These are phyloP conservation scores for Pseudogymnoascus sp. DNA, from an alignment of 2,329 filamentous ascomycete species.

Conservation along the genomic window DNA sequence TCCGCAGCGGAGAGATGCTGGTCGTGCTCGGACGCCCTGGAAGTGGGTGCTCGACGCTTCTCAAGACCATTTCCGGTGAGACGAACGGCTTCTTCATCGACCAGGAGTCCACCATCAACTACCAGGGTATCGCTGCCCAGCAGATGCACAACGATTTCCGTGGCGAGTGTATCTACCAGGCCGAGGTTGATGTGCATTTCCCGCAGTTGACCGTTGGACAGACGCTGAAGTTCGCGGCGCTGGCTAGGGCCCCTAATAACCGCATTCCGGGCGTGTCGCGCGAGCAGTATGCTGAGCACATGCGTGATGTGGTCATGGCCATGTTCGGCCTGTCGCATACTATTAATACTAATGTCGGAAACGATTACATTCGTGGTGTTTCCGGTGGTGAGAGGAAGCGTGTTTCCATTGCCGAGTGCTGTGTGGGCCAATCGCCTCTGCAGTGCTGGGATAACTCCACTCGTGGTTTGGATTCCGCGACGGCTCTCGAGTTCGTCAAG, in stretches of 20 bases:
- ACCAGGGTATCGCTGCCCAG: constrained; percentile 47
- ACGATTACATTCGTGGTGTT: constrained; percentile 63
- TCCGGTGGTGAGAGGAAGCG: constrained; percentile 70
- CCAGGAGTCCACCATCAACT: constrained; percentile 48
- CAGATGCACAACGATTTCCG: constrained; percentile 55
- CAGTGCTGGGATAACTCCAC: constrained; percentile 77
- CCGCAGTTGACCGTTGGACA: constrained; percentile 67
- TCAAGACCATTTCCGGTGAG: constrained; percentile 52
- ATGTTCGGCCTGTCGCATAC: constrained; percentile 67
- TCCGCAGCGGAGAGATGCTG: constrained; percentile 60
- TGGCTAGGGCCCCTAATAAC: constrained; percentile 59
- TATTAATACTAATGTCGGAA: constrained; percentile 65
- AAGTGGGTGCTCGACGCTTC: constrained; percentile 55
- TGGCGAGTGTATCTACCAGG: constrained; percentile 61
- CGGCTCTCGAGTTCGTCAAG: constrained; percentile 66
- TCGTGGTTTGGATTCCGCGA: constrained; percentile 65
- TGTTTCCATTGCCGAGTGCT: constrained; percentile 75
- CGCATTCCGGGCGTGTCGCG: constrained; percentile 54
- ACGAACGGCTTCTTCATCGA: constrained; percentile 51
- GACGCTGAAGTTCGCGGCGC: constrained; percentile 66
- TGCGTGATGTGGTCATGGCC: constrained; percentile 56
- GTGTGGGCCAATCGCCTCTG: constrained; percentile 50
- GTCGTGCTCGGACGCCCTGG: constrained; percentile 63
- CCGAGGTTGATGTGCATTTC: constrained; percentile 69
- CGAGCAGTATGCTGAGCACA: constrained; percentile 40